These are phyloP conservation scores for Podila verticillata DNA, from an alignment of 192 early-diverging fungal species.

Conservation along the genomic window DNA sequence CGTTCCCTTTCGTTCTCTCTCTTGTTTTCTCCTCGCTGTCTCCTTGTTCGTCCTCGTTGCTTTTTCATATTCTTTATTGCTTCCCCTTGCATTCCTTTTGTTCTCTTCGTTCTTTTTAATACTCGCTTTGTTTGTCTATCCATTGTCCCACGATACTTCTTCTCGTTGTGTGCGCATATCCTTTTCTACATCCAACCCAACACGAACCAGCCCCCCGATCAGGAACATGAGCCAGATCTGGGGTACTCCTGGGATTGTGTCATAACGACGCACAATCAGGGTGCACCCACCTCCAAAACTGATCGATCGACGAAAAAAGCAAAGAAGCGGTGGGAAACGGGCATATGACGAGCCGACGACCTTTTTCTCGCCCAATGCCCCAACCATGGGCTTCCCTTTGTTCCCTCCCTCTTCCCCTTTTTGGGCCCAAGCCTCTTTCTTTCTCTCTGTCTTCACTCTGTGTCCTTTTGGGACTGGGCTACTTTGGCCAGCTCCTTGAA, in stretches of 20 bases:
- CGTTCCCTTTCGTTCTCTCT: slow-evolving; percentile 3
- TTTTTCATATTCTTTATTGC: not conserved
- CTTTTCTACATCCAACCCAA: no score
- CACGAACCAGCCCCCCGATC: no score
- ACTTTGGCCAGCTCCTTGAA: not conserved
- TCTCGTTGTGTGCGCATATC: not conserved
- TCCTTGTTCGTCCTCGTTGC: not conserved
- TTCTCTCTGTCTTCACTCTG: not conserved
- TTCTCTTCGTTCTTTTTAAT: not conserved
- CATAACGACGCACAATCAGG: no score
- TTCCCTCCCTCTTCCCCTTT: not conserved
- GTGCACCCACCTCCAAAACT: no score
- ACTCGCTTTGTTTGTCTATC: not conserved
- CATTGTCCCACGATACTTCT: not conserved
- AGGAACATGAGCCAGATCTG: no score
- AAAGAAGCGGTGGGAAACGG: not conserved
- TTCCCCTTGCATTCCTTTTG: slow-evolving; percentile 9
- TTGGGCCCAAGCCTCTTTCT: not conserved
- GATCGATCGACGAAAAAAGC: no score
- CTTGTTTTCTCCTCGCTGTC: not conserved
- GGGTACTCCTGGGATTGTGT: no score
- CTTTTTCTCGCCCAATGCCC: slow-evolving; percentile 1
- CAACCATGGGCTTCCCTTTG: not conserved
- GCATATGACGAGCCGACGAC: not conserved
- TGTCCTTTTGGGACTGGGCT: slow-evolving; percentile 3